Conservation (phyloP, 2,329 filamentous ascomycete genomes). For the Aspergillus sp. region DNA sequence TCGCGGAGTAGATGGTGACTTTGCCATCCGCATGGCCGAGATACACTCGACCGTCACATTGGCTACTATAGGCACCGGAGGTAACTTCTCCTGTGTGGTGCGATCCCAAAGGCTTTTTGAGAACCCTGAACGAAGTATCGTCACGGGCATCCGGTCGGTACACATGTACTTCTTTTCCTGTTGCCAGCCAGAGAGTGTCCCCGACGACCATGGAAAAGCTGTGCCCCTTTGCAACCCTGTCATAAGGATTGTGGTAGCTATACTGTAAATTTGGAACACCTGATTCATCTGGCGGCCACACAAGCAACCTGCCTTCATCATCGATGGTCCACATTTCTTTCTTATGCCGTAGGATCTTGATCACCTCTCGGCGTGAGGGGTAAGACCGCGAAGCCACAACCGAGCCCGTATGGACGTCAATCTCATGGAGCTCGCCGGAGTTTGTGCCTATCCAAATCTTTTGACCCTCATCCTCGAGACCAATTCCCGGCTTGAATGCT, state of each 20-base stretch:
- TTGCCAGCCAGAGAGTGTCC: conserved; percentile 81
- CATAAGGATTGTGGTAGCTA: conserved; percentile 66
- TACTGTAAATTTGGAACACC: conserved; percentile 73
- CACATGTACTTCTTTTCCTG: conserved; percentile 81
- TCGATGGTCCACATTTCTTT: conserved; percentile 94
- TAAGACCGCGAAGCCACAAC: conserved; percentile 69
- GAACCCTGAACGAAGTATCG: conserved; percentile 70
- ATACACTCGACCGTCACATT: conserved; percentile 76
- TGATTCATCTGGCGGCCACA: conserved; percentile 79
- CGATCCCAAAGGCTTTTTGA: conserved; percentile 68
- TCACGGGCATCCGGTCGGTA: conserved; percentile 72
- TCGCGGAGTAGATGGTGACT: conserved; percentile 84
- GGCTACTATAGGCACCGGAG: conserved; percentile 72
- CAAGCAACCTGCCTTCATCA: conserved; percentile 78
- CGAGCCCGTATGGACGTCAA: conserved; percentile 74
- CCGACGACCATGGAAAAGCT: conserved; percentile 87
- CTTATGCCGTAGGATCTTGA: conserved; percentile 80
- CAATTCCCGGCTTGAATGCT: conserved; percentile 77
- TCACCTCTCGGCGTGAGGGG: conserved; percentile 76
- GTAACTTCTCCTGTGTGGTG: conserved; percentile 82
- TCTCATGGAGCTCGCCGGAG: conserved; percentile 81
- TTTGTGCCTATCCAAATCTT: conserved; percentile 89
- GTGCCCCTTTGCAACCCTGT: conserved; percentile 75
- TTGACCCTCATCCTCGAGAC: conserved; percentile 76
- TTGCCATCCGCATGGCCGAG: conserved; percentile 94